A percentile compares a stretch with the other conserved stretches of the same genome.
These are phyloP conservation scores for Sporothrix schenckii DNA, from an alignment of 2,329 filamentous ascomycete species.

Conservation along the genomic window DNA sequence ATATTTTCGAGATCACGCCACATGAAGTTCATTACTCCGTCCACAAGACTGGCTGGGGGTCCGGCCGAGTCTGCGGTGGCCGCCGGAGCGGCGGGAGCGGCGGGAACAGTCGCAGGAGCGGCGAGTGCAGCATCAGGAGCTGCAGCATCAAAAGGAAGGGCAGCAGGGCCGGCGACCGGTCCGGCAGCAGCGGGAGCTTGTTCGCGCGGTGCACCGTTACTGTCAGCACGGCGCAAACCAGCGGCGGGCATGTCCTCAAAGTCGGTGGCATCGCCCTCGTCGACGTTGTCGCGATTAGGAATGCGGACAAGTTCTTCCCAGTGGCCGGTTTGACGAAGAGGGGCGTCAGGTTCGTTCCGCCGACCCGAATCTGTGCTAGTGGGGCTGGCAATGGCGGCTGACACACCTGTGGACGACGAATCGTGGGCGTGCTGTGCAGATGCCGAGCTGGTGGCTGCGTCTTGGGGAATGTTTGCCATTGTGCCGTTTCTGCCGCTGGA, in stretches of 20 bases:
- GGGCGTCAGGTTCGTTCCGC: background rate
- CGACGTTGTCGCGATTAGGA: background rate
- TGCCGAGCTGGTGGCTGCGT: background rate
- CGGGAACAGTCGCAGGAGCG: background rate
- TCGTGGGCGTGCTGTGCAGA: background rate
- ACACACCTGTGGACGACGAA: background rate
- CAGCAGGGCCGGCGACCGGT: too few relatives aligned
- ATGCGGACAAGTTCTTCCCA: constrained; percentile 6
- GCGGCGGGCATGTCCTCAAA: constrained; percentile 4
- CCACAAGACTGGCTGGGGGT: constrained; percentile 43
- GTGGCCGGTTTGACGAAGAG: background rate
- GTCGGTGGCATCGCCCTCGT: background rate
- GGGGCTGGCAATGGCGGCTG: background rate
- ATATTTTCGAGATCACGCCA: constrained; percentile 61
- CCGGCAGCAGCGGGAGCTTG: background rate
- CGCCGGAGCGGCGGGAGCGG: background rate
- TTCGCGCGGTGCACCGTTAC: background rate
- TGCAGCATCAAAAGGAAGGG: background rate
- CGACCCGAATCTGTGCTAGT: background rate
- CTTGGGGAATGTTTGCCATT: constrained; percentile 8
- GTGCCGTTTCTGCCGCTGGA: background rate
- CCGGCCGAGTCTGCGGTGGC: too few relatives aligned
- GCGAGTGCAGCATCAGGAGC: background rate
- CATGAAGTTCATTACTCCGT: constrained; percentile 61
- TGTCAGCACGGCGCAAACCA: background rate